Evolutionary conservation across 2,329 filamentous ascomycete genomes (phyloP), one percentile per base, ranked within the genome.

Genomic region (Cordyceps farinosa): DNA sequence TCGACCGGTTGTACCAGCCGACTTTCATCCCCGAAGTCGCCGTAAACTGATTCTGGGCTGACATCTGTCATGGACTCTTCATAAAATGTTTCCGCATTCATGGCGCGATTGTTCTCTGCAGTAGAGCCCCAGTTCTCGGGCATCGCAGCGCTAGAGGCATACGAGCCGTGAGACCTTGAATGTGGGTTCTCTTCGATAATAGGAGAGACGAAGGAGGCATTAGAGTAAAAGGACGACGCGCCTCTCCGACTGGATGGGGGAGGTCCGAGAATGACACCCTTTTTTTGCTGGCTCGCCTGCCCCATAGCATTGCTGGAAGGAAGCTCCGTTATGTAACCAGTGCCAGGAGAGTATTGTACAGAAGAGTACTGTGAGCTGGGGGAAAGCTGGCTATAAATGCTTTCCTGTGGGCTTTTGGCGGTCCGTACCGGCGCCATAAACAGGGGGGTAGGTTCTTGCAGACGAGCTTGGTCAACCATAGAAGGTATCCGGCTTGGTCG

Each of bases 141-240:
- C 72, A 92, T 90, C 0, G 85, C 89, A 42, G 86, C 84, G 68
- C 89, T 92, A 3, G 90, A 92, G 29, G 86, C 89, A 69, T 85
- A 88, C 0, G 90, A 91, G 34, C 80, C 80, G 70, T 86, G 83
- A 0, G 86, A 86, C 61, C 80, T 77, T 3, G 81, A 78, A 30
- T 82, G 79, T 0, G 84, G 81, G 66, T 82, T 84, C 71, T 92
- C 90, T 73, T 92, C 90, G 0, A 87, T 88, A 60, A 93, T 92
- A 0, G 90, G 89, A 0, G 90, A 90, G 32, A 92, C 88, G 65
- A 82, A 88, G 0, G 88, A 90, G 13, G 80, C 76, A 66, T 82
- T 84, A 3, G 88, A 89, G 69, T 89, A 88, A 65, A 87, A 88
- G 0, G 86, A 87, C 0, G 86, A 88, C 34, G 80, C 82, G 1